Percentiles rank a stretch among this genome's conserved stretches.
Conservation (phyloP, 1,284 basidiomycete genomes). For the Pyrrhoderma noxium region DNA sequence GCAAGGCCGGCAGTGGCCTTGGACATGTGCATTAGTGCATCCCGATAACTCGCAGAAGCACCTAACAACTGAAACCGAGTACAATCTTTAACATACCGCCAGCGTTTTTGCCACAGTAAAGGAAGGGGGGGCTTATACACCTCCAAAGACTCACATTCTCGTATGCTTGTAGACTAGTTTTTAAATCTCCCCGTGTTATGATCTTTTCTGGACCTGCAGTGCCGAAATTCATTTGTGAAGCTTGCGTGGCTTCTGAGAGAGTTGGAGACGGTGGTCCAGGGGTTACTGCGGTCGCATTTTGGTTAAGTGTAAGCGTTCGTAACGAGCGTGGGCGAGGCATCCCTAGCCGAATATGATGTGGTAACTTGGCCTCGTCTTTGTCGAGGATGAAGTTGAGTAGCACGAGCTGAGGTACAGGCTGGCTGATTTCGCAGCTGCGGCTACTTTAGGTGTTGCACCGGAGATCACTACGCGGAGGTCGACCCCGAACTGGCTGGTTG, state of each 20-base stretch:
- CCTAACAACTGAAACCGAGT: slow-evolving; percentile 55
- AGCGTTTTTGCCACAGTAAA: neutral
- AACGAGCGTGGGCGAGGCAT: slow-evolving; percentile 62
- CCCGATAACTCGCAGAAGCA: slow-evolving; percentile 77
- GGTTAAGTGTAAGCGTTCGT: slow-evolving; percentile 44
- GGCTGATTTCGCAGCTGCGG: too few relatives aligned
- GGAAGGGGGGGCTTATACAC: too few relatives aligned
- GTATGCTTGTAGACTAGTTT: slow-evolving; percentile 70
- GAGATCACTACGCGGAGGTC: too few relatives aligned
- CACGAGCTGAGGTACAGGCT: too few relatives aligned
- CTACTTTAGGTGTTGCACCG: too few relatives aligned
- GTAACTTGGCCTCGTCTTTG: neutral
- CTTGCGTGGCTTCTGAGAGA: slow-evolving; percentile 63
- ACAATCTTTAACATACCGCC: neutral
- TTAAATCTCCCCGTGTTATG: slow-evolving; percentile 75
- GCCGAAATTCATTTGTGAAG: slow-evolving; percentile 67
- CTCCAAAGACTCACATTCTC: slow-evolving; percentile 63
- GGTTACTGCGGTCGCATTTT: slow-evolving; percentile 28
- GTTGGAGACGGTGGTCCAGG: slow-evolving; percentile 69
- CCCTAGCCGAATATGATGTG: slow-evolving; percentile 5
- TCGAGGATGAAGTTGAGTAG: too few relatives aligned
- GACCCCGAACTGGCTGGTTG: too few relatives aligned
- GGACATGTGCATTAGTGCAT: slow-evolving; percentile 78
- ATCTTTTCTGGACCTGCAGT: slow-evolving; percentile 68
- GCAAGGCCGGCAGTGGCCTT: slow-evolving; percentile 83